Evolutionary conservation across 345 rosid species (phyloP).

Genomic region (Bruguiera gymnorhiza): DNA sequence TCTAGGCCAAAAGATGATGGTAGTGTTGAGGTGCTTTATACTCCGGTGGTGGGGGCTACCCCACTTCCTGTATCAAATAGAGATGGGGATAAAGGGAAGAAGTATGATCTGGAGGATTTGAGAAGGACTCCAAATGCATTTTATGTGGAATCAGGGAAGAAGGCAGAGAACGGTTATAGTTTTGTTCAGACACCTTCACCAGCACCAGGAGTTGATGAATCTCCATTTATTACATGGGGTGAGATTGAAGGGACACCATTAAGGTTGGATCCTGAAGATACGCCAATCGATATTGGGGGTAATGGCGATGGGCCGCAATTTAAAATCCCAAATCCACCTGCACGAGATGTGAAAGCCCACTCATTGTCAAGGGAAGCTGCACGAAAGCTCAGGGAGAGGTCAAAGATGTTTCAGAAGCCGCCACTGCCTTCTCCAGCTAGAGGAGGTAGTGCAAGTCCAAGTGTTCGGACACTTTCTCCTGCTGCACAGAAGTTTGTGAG

Average conservation of each 20-base stretch:
- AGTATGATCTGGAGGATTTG: conserved; percentile 84
- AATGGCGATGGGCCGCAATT: conserved; percentile 78
- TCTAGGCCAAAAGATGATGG: conserved; percentile 82
- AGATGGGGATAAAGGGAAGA: conserved; percentile 69
- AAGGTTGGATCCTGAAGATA: conserved; percentile 82
- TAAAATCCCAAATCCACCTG: conserved; percentile 71
- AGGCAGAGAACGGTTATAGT: conserved; percentile 78
- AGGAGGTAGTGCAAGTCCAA: conserved; percentile 96
- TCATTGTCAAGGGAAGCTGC: conserved; percentile 89
- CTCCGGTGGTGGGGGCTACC: conserved; percentile 71
- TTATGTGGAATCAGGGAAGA: conserved; percentile 71
- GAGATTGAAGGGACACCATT: conserved; percentile 96
- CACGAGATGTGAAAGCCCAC: conserved; percentile 82
- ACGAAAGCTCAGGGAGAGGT: conserved; percentile 72
- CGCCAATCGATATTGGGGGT: conserved; percentile 90
- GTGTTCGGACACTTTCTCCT: conserved; percentile 71
- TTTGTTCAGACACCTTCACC: conserved; percentile 95
- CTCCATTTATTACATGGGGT: conserved; percentile 98
- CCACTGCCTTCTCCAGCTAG: conserved; percentile 86
- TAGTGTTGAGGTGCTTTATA: conserved; percentile 67
- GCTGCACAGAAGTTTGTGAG: conserved; percentile 97
- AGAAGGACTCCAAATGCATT: conserved; percentile 80
- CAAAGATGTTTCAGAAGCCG: conserved; percentile 86
- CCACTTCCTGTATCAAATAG: conserved; percentile 62
- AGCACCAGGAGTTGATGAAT: conserved; percentile 85